Evolutionary conservation across 306 rosid species (phyloP).

Genomic region (Canavalia ensiformis): DNA sequence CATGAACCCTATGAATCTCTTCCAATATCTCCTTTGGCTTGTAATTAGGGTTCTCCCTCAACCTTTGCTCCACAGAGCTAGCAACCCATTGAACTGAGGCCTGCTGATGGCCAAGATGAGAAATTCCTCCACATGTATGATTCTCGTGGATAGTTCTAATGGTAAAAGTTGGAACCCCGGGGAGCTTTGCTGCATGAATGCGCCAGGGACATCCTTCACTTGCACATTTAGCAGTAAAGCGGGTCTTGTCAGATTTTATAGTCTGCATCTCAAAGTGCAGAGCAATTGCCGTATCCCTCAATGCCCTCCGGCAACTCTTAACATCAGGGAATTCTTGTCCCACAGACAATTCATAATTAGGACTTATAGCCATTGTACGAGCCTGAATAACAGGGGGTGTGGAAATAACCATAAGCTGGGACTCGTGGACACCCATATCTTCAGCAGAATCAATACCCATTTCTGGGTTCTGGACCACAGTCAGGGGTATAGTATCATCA

Average conservation of each 20-base stretch:
- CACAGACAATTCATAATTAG: slow-evolving; percentile 70
- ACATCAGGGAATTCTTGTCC: slow-evolving; percentile 95
- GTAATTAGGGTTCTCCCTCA: slow-evolving; percentile 82
- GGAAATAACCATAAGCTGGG: slow-evolving; percentile 57
- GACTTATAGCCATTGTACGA: slow-evolving; percentile 60
- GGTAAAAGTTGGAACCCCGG: slow-evolving; percentile 91
- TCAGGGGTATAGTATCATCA: slow-evolving; percentile 65
- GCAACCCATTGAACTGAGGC: slow-evolving; percentile 98
- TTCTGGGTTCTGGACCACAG: slow-evolving; percentile 66
- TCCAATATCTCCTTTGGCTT: slow-evolving; percentile 93
- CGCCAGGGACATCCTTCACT: slow-evolving; percentile 96
- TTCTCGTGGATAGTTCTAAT: slow-evolving; percentile 78
- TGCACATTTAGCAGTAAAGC: slow-evolving; percentile 91
- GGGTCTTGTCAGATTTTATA: slow-evolving; percentile 89
- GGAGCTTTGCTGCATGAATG: slow-evolving; percentile 92
- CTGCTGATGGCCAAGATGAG: slow-evolving; percentile 93
- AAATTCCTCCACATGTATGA: slow-evolving; percentile 86
- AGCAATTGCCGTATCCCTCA: slow-evolving; percentile 90
- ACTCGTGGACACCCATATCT: slow-evolving; percentile 57
- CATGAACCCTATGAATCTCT: slow-evolving; percentile 90
- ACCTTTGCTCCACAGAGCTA: slow-evolving; percentile 80
- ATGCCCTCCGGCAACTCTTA: slow-evolving; percentile 87
- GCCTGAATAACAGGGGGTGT: slow-evolving; percentile 69
- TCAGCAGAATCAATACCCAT: slow-evolving; percentile 64
- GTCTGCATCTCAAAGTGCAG: slow-evolving; percentile 91